phyloP scores from a whole-genome alignment of 2,329 filamentous ascomycete species.

The Fusarium albidum region DNA sequence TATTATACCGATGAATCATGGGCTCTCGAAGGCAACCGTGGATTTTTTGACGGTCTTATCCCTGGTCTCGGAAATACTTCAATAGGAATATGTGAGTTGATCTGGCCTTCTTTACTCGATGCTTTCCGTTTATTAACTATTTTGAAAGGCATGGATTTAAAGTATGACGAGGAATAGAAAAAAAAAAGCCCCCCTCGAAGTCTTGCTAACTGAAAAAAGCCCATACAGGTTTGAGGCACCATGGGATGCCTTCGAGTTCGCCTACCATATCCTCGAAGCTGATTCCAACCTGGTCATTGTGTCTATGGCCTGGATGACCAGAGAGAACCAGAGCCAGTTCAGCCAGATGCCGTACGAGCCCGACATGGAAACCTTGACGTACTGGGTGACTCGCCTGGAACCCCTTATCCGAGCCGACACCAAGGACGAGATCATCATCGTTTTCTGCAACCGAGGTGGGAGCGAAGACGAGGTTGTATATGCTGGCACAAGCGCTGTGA shows the following conservation, averaged over 20 bases:
- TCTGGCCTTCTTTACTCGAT: not conserved
- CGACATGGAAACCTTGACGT: slow-evolving; percentile 76
- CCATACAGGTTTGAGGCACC: slow-evolving; percentile 51
- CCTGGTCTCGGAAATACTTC: slow-evolving; percentile 59
- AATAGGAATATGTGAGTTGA: slow-evolving; percentile 67
- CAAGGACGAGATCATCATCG: slow-evolving; percentile 69
- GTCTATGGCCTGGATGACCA: slow-evolving; percentile 81
- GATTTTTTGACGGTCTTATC: slow-evolving; percentile 58
- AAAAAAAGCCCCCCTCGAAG: not conserved
- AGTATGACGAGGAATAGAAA: no score
- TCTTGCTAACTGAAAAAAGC: slow-evolving; percentile 29
- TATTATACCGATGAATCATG: slow-evolving; percentile 69
- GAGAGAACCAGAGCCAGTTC: slow-evolving; percentile 56
- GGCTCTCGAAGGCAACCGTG: slow-evolving; percentile 62
- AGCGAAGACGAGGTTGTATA: slow-evolving; percentile 72
- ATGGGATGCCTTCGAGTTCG: slow-evolving; percentile 53
- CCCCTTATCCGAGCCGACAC: slow-evolving; percentile 64
- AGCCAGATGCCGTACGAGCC: slow-evolving; percentile 63
- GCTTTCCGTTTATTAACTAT: not conserved
- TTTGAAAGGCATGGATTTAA: slow-evolving; percentile 59
- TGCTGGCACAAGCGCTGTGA: slow-evolving; percentile 76
- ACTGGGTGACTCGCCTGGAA: slow-evolving; percentile 77
- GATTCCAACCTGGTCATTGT: slow-evolving; percentile 71
- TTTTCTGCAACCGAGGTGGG: slow-evolving; percentile 77
- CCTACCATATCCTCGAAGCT: slow-evolving; percentile 63